Evolutionary conservation across 2,329 filamentous ascomycete species (phyloP).

Genomic region (Chrysosporium queenslandicum): DNA sequence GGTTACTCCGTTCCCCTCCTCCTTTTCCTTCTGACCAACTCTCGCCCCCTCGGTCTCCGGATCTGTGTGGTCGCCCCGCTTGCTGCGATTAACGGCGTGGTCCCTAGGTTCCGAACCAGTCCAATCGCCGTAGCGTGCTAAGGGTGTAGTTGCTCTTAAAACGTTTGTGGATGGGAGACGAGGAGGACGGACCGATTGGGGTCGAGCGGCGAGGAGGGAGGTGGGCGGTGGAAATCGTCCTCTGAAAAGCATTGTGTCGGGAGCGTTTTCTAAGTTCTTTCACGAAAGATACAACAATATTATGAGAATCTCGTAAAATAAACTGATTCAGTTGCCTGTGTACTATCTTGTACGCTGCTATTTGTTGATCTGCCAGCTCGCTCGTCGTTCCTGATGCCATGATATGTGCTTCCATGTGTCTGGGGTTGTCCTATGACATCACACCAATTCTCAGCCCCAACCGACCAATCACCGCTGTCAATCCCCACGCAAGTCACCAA

Average conservation of each 20-base stretch:
- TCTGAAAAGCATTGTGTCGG: constrained; percentile 3
- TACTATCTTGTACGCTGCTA: neutral
- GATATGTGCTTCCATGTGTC: neutral
- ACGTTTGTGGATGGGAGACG: neutral
- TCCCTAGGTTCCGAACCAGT: constrained; percentile 28
- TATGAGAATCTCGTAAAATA: neutral
- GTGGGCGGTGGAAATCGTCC: neutral
- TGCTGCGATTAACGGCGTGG: constrained; percentile 25
- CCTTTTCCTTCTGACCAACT: constrained; percentile 28
- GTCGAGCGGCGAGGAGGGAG: neutral
- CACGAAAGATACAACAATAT: neutral
- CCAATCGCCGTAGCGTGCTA: constrained; percentile 22
- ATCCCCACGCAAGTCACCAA: neutral
- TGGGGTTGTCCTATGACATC: neutral
- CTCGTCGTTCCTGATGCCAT: neutral
- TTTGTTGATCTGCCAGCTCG: neutral
- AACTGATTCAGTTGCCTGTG: neutral
- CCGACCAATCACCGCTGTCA: neutral
- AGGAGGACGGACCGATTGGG: neutral
- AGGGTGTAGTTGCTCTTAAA: neutral
- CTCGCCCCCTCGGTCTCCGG: constrained; percentile 24
- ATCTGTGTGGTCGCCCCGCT: constrained; percentile 28
- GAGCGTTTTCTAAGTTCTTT: neutral
- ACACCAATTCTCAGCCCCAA: neutral
- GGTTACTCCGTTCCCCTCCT: constrained; percentile 16